Percentiles rank a stretch among this genome's conserved stretches.
Conservation (phyloP, 176 grass and related monocot genomes). For the Eragrostis nindensis region DNA sequence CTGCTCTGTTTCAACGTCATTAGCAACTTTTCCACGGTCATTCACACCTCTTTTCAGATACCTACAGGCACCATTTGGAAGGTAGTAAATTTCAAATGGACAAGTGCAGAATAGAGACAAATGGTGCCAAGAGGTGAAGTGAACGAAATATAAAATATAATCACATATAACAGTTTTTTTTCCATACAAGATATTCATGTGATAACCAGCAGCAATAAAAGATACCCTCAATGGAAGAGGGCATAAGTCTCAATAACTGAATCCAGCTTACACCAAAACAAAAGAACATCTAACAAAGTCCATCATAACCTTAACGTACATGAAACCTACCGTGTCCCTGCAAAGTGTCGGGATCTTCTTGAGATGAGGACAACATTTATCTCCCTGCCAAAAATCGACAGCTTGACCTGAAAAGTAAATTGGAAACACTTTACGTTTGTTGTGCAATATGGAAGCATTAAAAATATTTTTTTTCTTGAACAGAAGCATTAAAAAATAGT, state of each 20-base stretch:
- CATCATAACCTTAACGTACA: conserved; percentile 21
- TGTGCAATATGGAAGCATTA: conserved; percentile 6
- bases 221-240: not conserved
- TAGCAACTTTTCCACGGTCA: conserved; percentile 95
- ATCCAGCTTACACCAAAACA: conserved; percentile 1
- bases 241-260: not conserved
- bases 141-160: conserved; percentile 7
- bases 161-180: conserved; percentile 17
- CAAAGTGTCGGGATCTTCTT: conserved; percentile 97
- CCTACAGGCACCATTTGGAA: conserved; percentile 47
- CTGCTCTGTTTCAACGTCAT: conserved; percentile 98
- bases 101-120: conserved; percentile 18
- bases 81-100: conserved; percentile 35
- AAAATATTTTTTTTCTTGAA: no score
- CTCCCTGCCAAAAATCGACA: conserved; percentile 89
- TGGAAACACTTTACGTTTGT: conserved; percentile 12
- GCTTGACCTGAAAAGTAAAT: conserved; percentile 63
- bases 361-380: conserved; percentile 77
- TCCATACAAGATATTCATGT: not conserved
- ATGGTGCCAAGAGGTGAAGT: conserved; percentile 2
- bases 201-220: conserved; percentile 19
- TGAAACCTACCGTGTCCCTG: conserved; percentile 84
- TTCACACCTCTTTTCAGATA: conserved; percentile 98
- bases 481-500: conserved; percentile 17
- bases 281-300: conserved; percentile 21